Conservation (phyloP, 148 eudicot genomes). For the Rhododendron ovatum region DNA sequence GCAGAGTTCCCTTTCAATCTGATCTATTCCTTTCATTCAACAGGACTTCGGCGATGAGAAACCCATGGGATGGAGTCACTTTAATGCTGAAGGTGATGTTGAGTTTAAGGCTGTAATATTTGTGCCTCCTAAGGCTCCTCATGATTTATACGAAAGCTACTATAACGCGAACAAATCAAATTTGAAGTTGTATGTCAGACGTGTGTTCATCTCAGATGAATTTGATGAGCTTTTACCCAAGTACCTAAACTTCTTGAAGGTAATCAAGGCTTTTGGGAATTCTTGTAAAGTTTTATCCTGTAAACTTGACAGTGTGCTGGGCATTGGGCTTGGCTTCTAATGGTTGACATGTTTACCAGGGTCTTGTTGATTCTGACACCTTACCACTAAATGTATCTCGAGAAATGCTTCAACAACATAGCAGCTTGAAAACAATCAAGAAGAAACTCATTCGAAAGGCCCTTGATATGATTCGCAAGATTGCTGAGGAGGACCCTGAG, state of each 20-base stretch:
- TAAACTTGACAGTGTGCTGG: not conserved
- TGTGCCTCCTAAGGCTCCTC: conserved; percentile 97
- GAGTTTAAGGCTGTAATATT: conserved; percentile 95
- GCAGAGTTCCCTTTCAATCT: not conserved
- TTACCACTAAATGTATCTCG: conserved; percentile 95
- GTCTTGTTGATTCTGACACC: conserved; percentile 97
- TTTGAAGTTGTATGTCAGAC: conserved; percentile 81
- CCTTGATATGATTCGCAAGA: conserved; percentile 96
- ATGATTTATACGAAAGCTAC: conserved; percentile 94
- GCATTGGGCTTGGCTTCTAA: conserved; percentile 13
- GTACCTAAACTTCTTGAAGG: conserved; percentile 85
- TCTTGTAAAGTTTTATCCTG: not conserved
- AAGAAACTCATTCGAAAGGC: conserved; percentile 97
- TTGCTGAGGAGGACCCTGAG: conserved; percentile 98
- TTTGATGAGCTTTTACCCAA: conserved; percentile 96
- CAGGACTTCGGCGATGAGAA: conserved; percentile 94
- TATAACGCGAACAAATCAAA: conserved; percentile 87
- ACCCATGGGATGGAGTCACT: conserved; percentile 96
- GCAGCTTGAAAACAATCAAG: conserved; percentile 96
- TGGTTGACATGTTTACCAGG: conserved; percentile 39
- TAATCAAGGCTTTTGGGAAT: conserved; percentile 21
- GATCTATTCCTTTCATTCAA: conserved; percentile 1
- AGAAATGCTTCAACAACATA: conserved; percentile 99
- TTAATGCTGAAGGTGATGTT: conserved; percentile 96
- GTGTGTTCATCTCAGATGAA: conserved; percentile 98